Base-by-base conservation (phyloP, 2,329 filamentous ascomycete species). In the Aspergillus pseudotamarii region DNA sequence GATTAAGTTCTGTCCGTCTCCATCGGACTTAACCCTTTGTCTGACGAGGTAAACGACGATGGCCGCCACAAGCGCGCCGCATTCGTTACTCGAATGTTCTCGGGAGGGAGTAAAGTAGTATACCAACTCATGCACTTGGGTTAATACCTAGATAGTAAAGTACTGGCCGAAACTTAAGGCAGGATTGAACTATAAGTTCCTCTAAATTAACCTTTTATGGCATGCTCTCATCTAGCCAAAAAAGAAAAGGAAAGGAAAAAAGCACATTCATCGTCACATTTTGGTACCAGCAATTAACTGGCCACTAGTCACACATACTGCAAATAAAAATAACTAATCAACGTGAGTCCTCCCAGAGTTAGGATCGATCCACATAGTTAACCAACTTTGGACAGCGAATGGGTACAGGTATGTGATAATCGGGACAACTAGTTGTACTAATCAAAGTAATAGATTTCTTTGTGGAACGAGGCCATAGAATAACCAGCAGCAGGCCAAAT, bases 31-130 rank as follows among this genome's bases (percentile, higher is more conserved):
- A 51, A 32, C 48, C 48, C 41, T 51, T 48, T 59, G 57, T 55
- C 32, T 38, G 10, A 32, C 21, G 12, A 48, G 43, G 28, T 51
- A 55, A 51, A 43, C 50, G 36, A 59, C 50, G 41, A 59, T 26
- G 57, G 28, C 57, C 57, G 57, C 56, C 60, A 62, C 60, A 62
- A 57, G 59, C 59, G 59, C 51, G 43, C 30, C 51, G 51, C 30
- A 54, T 54, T 34, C 30, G 26, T 34, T 36, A 14, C 41, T 46
- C 30, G 9, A 19, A 45, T 48, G 23, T 26, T 48, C 26, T 30
- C 14, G 26, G 16, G 48, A n/a, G 46, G 28, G 9, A 23, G 34
- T 46, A 16, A 4, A 23, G 34, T 46, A 16, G n/a, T 21, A 23
- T 46, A 46, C 34, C 16, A n/a, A 26, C n/a, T 9, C n/a, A 26